phyloP scores from a whole-genome alignment of 2,329 filamentous ascomycete species.

The Hysterium pulicare region DNA sequence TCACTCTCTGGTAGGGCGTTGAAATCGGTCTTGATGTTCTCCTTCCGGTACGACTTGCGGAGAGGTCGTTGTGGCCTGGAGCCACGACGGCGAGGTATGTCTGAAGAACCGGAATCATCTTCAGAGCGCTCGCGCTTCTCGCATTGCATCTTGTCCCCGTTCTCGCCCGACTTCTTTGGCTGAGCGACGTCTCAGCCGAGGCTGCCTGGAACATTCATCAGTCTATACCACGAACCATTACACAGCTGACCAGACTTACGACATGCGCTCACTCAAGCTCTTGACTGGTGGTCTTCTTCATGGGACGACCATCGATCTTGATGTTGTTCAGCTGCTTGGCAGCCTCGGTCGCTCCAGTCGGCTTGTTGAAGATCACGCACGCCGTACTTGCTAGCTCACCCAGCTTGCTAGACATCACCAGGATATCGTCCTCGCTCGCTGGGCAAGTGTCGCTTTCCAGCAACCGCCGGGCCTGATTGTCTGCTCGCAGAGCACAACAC shows the following conservation, averaged over 20 bases:
- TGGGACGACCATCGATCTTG: slow-evolving; percentile 81
- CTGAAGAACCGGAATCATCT: too few relatives aligned
- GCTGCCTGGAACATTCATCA: slow-evolving; percentile 53
- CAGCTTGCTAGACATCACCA: too few relatives aligned
- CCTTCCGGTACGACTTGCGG: background rate
- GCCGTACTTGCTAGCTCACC: too few relatives aligned
- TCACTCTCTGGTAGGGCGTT: slow-evolving; percentile 63
- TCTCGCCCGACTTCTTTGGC: slow-evolving; percentile 55
- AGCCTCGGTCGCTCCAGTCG: slow-evolving; percentile 80
- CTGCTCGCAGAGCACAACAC: too few relatives aligned
- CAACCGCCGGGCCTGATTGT: too few relatives aligned
- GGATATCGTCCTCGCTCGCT: too few relatives aligned
- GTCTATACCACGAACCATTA: slow-evolving; percentile 20
- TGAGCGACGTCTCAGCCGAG: slow-evolving; percentile 57
- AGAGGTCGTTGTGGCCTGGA: too few relatives aligned
- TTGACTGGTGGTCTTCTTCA: slow-evolving; percentile 83
- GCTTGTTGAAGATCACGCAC: slow-evolving; percentile 77
- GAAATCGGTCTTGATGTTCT: slow-evolving; percentile 24
- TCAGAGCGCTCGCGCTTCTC: too few relatives aligned
- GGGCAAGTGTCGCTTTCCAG: too few relatives aligned
- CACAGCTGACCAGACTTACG: slow-evolving; percentile 50
- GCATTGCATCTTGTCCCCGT: background rate
- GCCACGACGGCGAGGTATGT: too few relatives aligned
- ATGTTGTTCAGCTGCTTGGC: slow-evolving; percentile 82
- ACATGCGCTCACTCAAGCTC: slow-evolving; percentile 74